Conservation (phyloP, 73 alveolate species). For the Tetrahymena thermophila region DNA sequence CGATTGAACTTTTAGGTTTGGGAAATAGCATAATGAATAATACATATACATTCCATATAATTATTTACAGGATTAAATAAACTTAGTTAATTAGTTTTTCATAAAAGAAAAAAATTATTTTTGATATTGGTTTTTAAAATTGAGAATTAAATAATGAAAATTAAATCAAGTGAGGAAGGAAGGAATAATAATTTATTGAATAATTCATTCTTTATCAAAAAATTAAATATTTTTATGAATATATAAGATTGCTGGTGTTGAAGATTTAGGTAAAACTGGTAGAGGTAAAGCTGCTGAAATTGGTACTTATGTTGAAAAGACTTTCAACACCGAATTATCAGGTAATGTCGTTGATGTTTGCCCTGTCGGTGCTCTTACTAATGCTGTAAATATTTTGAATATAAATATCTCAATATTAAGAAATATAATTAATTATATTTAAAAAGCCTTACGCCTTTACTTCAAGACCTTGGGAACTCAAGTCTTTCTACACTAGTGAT, state of each 20-base stretch:
- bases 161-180: neutral
- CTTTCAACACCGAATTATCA: constrained; percentile 78
- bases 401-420: no score
- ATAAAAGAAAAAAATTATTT: no score
- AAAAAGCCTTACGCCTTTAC: constrained; percentile 69
- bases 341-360: constrained; percentile 84
- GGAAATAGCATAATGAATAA: no score
- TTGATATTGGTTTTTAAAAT: no score
- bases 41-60: no score
- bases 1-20: no score
- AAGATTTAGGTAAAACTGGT: constrained; percentile 72
- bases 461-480: constrained; percentile 90
- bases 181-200: neutral
- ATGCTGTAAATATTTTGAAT: constrained; percentile 5
- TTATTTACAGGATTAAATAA: no score
- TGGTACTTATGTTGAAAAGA: constrained; percentile 76
- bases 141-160: no score
- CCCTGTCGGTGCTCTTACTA: constrained; percentile 91
- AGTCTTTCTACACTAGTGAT: constrained; percentile 66
- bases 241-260: constrained; percentile 66
- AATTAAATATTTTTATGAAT: no score
- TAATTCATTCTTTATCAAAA: neutral
- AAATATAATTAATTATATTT: no score
- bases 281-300: constrained; percentile 81
- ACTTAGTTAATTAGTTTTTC: no score